Base-by-base conservation (phyloP, 345 rosid genomes). In the Ceriops zippeliana region DNA sequence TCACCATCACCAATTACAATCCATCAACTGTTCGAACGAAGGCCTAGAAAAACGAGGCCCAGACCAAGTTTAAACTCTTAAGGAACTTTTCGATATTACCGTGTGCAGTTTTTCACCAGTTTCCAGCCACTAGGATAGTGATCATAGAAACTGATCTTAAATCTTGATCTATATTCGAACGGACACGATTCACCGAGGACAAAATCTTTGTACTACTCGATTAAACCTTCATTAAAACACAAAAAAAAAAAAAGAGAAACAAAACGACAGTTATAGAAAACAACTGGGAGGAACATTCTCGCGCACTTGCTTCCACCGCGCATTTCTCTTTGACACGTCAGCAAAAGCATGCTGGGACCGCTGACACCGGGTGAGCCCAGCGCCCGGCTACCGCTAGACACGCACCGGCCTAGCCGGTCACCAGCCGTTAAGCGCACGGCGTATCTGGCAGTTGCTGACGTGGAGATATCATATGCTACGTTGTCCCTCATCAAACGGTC, bases 291-390 rank as follows among this genome's bases (percentile, higher is more conserved):
- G 53, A 68, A 82, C 76, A 80, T 79, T 84, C 80, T 74, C 65
- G 73, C 76, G 71, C 87, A 83, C 86, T 79, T 85, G 83, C 84
- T 74, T 77, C 64, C 69, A 73, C 73, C 84, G 76, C 82, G 69
- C 26, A 59, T 59, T 70, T 32, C 75, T 58, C 73, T 31, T 71
- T 68, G 56, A 63, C 78, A 76, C 78, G 74, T 67, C 73, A 75
- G 82, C 72, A 34, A 62, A 72, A 69, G 73, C 60, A 72, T 71
- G 59, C 66, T 16, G 21, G 34, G 63, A 72, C 84, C 78, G 81
- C 83, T 71, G 53, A 62, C 63, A 74, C 67, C 73, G 70, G 74
- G 80, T 71, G 22, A 52, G 42, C 67, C 35, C 35, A 1, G 7
- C 62, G 19, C 77, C 42, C 9, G 54, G 47, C 24, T 19, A 24